Conservation (phyloP, 805 yeast species). For the Kodamaea restingae region DNA sequence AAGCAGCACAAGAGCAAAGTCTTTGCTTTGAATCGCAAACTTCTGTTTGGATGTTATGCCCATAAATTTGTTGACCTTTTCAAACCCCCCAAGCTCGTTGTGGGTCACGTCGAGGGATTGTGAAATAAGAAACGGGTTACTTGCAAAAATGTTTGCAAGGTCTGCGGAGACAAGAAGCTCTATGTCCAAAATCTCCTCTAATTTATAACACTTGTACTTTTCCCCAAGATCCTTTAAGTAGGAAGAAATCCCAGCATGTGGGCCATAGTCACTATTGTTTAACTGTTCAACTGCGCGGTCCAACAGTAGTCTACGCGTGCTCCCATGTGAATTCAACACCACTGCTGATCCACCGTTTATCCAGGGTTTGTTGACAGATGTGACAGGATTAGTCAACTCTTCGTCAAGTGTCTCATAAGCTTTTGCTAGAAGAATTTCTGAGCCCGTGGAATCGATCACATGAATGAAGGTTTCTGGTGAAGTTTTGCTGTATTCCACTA, state of each 20-base stretch:
- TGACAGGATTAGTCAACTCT: slow-evolving; percentile 44
- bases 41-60: background rate
- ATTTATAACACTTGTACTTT: background rate
- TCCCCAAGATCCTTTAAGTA: background rate
- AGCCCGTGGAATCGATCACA: slow-evolving; percentile 6
- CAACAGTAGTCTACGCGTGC: slow-evolving; percentile 2
- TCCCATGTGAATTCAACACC: slow-evolving; percentile 7
- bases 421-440: slow-evolving; percentile 39
- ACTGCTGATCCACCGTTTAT: slow-evolving; percentile 36
- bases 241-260: background rate
- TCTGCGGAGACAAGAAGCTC: slow-evolving; percentile 5
- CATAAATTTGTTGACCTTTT: background rate
- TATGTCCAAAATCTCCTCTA: slow-evolving; percentile 9
- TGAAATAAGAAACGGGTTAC: slow-evolving; percentile 5
- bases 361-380: slow-evolving; percentile 53
- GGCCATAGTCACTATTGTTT: slow-evolving; percentile 4
- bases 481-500: slow-evolving; percentile 32
- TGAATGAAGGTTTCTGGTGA: slow-evolving; percentile 6
- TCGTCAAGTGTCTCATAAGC: slow-evolving; percentile 47
- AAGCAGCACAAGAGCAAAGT: slow-evolving; percentile 1
- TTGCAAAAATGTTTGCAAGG: background rate
- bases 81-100: background rate
- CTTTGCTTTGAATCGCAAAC: background rate
- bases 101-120: background rate
- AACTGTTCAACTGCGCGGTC: slow-evolving; percentile 10